These are phyloP conservation scores for Verticillium nubilum DNA, from an alignment of 2,329 filamentous ascomycete genomes.

Conservation along the genomic window DNA sequence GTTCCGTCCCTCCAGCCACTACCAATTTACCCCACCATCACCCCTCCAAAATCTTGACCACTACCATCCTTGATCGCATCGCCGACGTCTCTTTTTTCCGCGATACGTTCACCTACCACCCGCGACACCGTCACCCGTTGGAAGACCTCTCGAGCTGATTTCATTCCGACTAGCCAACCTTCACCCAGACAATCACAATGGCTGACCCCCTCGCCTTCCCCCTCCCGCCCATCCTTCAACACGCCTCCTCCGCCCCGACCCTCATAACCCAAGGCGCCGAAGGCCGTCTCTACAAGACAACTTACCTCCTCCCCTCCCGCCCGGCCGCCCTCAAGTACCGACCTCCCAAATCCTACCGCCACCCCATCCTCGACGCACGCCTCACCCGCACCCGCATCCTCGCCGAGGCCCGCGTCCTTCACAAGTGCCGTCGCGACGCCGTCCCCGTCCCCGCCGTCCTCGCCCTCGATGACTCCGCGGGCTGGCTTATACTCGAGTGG, in stretches of 20 bases:
- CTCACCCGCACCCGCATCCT: constrained; percentile 83
- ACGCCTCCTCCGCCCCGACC: constrained; percentile 52
- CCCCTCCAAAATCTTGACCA: constrained; percentile 1
- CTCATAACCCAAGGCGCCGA: constrained; percentile 94
- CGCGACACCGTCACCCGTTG: neutral
- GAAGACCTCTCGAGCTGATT: neutral
- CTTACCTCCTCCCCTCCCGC: constrained; percentile 62
- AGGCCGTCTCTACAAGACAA: constrained; percentile 85
- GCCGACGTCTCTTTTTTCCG: neutral
- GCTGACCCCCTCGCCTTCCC: constrained; percentile 24
- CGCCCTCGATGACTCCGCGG: constrained; percentile 55
- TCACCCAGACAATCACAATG: neutral
- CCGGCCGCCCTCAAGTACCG: constrained; percentile 86
- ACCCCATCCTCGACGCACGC: constrained; percentile 80
- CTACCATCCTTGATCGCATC: neutral
- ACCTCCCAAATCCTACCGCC: constrained; percentile 84
- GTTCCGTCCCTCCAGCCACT: too few relatives aligned
- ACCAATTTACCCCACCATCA: neutral
- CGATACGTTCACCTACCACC: neutral
- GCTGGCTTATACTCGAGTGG: constrained; percentile 84
- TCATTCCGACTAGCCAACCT: neutral
- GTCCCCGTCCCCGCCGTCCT: constrained; percentile 79
- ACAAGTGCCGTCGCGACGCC: constrained; percentile 71
- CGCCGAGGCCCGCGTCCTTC: constrained; percentile 81
- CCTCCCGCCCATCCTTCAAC: constrained; percentile 60